phyloP scores from a whole-genome alignment of 768 basidiomycete genomes.

The Gelatoporia subvermispora region DNA sequence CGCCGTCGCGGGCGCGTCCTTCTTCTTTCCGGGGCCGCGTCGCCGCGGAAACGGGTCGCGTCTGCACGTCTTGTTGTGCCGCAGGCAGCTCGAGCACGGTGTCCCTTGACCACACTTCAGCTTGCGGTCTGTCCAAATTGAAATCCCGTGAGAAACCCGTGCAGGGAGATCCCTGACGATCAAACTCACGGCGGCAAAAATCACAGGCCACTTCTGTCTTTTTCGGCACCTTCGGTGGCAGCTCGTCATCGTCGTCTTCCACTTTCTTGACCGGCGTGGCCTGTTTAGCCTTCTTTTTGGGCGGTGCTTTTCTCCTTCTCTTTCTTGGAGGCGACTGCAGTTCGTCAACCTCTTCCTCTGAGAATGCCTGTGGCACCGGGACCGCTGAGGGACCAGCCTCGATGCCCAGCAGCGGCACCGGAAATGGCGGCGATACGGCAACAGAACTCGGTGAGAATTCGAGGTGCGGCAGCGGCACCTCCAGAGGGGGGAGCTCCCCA shows the following conservation, averaged over 20 bases:
- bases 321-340: too few species aligned
- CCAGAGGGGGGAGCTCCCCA: too few species aligned
- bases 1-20: conserved; percentile 4
- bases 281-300: not conserved
- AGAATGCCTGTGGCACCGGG: too few species aligned
- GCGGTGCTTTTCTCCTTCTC: not conserved
- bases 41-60: conserved; percentile 51
- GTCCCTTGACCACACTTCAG: conserved; percentile 72
- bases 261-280: conserved; percentile 10
- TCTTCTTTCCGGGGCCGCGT: conserved; percentile 67
- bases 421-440: too few species aligned
- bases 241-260: conserved; percentile 17
- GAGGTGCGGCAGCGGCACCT: too few species aligned
- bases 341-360: too few species aligned
- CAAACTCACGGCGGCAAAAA: conserved; percentile 65
- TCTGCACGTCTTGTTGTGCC: conserved; percentile 45
- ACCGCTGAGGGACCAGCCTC: too few species aligned
- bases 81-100: conserved; percentile 56
- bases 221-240: too few species aligned
- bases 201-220: conserved; percentile 69
- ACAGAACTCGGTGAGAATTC: too few species aligned
- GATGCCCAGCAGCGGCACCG: too few species aligned
- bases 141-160: conserved; percentile 1
- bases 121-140: conserved; percentile 52
- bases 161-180: not conserved